Evolutionary conservation across 345 rosid genomes (phyloP), one percentile per base, ranked within the genome.

Genomic region (Eucalyptus regnans): DNA sequence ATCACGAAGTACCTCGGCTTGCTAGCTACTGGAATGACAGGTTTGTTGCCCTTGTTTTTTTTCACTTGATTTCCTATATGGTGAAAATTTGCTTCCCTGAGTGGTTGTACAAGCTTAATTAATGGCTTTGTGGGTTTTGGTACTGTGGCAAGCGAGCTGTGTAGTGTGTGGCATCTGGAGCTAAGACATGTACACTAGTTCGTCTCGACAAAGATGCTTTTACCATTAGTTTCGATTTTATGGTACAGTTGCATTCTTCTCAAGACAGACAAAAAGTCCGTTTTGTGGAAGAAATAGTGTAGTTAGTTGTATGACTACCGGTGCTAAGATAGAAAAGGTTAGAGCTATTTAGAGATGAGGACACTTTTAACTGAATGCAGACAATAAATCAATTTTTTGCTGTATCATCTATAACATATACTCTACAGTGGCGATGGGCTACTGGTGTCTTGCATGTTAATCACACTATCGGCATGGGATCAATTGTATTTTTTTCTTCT

Each of bases 1-100:
- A 93, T 98, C 44, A 96, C 99, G 15, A 96, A 98, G 92, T 96
- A 91, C 90, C 97, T 98, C 89, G 99, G 99, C 60, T 90, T 98
- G 90, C 90, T 98, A 41, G 99, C 99, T 14, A 98, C 99, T 76
- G 99, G 99, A 93, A 94, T 97, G 93, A 97, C 99, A 90, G 99
- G 99, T 97, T 89, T 88, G 86, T 44, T 88, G 86, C 51, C 58
- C 58, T 56, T 22, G 46, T 10, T 76, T 71, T 50, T 27, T 86
- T 46, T 86, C 33, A 33, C n/a, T 15, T 10, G 41, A 20, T 76
- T 41, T 76, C 48, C 8, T 76, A 18, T 71, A 20, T 18, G 83
- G 83, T 76, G 27, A 20, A 37, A 37, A 41, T 76, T 3, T 37
- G 83, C 7, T 9, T 41, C 48, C 43, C 83, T 76, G 46, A 18